A percentile compares a stretch with the other conserved stretches of the same genome.
phyloP scores from a whole-genome alignment of 108 stramenopile species.

The Stephanodiscus triporus region DNA sequence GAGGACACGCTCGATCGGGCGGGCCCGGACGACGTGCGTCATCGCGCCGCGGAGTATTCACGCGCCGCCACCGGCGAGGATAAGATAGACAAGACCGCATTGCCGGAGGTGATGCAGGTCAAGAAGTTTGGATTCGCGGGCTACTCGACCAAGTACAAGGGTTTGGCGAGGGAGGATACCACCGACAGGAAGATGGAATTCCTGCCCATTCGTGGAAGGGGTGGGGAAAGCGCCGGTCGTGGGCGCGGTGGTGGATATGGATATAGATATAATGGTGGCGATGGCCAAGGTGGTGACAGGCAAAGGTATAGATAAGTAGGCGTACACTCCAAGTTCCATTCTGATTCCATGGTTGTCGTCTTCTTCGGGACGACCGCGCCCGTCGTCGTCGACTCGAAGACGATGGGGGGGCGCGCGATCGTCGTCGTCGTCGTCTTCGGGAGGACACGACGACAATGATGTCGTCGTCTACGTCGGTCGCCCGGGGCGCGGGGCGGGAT shows the following conservation, averaged over 20 bases:
- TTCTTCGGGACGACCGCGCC: no score
- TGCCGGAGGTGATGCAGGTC: conserved; percentile 94
- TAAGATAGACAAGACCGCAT: conserved; percentile 79
- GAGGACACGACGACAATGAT: no score
- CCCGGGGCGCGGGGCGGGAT: no score
- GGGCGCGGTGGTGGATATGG: conserved; percentile 5
- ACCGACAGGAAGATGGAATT: conserved; percentile 61
- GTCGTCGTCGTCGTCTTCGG: no score
- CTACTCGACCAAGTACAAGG: conserved; percentile 91
- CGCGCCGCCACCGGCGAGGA: conserved; percentile 88
- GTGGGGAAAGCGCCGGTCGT: background rate
- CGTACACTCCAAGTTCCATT: background rate
- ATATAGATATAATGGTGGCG: background rate
- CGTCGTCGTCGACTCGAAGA: no score
- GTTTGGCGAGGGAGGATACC: conserved; percentile 93
- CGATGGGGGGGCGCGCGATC: no score
- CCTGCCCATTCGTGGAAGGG: conserved; percentile 36
- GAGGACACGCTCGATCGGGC: conserved; percentile 83
- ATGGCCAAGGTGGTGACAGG: background rate
- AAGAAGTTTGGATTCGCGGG: conserved; percentile 94
- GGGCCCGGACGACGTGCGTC: conserved; percentile 83
- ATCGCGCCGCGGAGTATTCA: conserved; percentile 80
- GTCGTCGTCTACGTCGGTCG: no score
- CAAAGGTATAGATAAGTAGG: background rate
- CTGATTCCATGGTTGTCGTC: no score